These are phyloP conservation scores for Tetracladium setigerum DNA, from an alignment of 495 filamentous ascomycete genomes.

Conservation along the genomic window DNA sequence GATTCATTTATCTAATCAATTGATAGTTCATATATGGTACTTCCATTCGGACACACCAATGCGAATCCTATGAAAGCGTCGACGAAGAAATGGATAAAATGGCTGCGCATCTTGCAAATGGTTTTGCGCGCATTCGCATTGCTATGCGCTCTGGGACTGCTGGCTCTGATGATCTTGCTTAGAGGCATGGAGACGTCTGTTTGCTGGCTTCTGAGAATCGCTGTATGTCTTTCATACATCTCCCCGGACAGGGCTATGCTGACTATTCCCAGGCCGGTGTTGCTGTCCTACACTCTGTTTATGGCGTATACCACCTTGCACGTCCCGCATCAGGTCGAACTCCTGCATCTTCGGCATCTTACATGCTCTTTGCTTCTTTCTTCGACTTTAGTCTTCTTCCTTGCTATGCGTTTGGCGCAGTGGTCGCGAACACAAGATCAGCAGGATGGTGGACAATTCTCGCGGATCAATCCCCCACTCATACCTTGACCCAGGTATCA, in stretches of 20 bases:
- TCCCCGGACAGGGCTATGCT: neutral
- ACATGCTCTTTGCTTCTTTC: conserved; percentile 70
- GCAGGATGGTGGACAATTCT: conserved; percentile 58
- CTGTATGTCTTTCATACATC: conserved; percentile 42
- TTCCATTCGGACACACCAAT: conserved; percentile 40
- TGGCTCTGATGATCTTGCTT: conserved; percentile 68
- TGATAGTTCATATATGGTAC: conserved; percentile 31
- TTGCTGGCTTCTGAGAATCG: conserved; percentile 70
- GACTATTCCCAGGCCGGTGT: conserved; percentile 47
- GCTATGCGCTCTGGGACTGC: conserved; percentile 58
- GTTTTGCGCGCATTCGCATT: conserved; percentile 54
- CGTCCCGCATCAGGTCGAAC: conserved; percentile 59
- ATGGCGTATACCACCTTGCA: conserved; percentile 70
- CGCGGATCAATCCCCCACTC: conserved; percentile 30
- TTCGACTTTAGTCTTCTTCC: conserved; percentile 67
- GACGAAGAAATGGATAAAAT: conserved; percentile 62
- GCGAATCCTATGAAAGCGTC: conserved; percentile 59
- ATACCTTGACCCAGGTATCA: conserved; percentile 50
- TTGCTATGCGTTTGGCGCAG: conserved; percentile 66
- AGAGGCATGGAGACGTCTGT: conserved; percentile 50
- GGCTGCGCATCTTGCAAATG: conserved; percentile 57
- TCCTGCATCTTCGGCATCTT: conserved; percentile 71
- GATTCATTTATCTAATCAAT: neutral
- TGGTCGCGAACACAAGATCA: conserved; percentile 44
- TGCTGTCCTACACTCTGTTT: conserved; percentile 60